phyloP scores from a whole-genome alignment of 306 rosid species.

The Begonia peltatifolia region DNA sequence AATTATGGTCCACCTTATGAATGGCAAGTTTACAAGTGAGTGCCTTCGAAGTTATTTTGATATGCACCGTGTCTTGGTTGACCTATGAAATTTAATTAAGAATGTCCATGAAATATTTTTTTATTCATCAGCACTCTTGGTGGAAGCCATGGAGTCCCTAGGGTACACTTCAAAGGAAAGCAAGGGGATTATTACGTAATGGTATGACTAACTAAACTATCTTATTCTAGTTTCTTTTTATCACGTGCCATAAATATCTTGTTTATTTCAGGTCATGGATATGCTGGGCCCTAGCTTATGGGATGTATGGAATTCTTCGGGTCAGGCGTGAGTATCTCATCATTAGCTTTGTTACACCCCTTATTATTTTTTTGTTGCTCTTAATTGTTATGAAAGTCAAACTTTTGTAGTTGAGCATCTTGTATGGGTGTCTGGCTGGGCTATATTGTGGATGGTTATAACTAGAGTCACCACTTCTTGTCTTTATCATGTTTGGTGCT shows the following conservation, averaged over 20 bases:
- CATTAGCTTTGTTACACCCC: too few relatives aligned
- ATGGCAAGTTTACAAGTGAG: slow-evolving; percentile 99
- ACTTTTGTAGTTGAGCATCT: too few relatives aligned
- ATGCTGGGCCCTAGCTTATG: slow-evolving; percentile 97
- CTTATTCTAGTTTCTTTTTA: slow-evolving; percentile 3
- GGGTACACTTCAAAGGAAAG: slow-evolving; percentile 80
- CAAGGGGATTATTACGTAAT: slow-evolving; percentile 82
- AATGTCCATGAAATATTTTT: slow-evolving; percentile 1
- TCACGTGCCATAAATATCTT: slow-evolving; percentile 4
- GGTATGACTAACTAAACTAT: slow-evolving; percentile 32
- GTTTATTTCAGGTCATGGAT: slow-evolving; percentile 77
- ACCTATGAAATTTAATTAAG: background rate
- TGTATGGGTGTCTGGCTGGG: too few relatives aligned
- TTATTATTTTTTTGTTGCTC: background rate
- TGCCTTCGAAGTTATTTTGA: slow-evolving; percentile 1
- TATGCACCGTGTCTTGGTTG: background rate
- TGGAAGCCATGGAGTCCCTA: slow-evolving; percentile 94
- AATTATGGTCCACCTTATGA: slow-evolving; percentile 88
- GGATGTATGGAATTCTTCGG: slow-evolving; percentile 97
- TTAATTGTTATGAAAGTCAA: too few relatives aligned
- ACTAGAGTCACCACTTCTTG: too few relatives aligned
- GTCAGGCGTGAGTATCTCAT: slow-evolving; percentile 65
- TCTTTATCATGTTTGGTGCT: too few relatives aligned
- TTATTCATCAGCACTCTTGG: slow-evolving; percentile 62
- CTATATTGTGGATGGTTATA: too few relatives aligned